Evolutionary conservation across 1,284 basidiomycete species (phyloP).

Genomic region (Tilletia horrida): DNA sequence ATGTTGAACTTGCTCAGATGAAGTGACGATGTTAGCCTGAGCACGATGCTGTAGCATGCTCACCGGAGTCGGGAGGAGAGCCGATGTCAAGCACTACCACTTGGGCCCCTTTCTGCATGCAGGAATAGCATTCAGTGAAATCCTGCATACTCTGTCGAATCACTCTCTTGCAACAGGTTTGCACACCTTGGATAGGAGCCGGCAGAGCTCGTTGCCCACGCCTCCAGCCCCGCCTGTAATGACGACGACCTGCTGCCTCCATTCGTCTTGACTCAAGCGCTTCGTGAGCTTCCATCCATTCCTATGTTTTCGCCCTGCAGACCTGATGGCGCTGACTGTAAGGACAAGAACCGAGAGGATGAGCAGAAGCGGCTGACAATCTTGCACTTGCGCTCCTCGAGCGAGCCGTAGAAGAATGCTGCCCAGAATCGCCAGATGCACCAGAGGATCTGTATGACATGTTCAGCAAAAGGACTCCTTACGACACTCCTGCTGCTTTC

Average conservation of each 20-base stretch:
- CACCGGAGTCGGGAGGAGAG: background rate
- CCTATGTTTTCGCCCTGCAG: background rate
- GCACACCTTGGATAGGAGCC: background rate
- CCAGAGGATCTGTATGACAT: background rate
- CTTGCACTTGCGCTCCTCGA: too few species aligned
- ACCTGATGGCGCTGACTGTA: too few species aligned
- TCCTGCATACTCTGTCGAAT: constrained; percentile 55
- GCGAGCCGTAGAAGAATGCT: too few species aligned
- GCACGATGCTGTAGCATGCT: background rate
- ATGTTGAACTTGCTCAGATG: background rate
- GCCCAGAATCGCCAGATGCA: background rate
- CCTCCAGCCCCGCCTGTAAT: constrained; percentile 16
- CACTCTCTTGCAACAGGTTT: background rate
- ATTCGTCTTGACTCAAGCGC: background rate
- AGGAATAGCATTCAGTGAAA: background rate
- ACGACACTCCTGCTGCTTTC: background rate
- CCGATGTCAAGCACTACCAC: background rate
- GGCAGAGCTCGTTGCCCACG: background rate
- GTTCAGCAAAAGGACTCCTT: background rate
- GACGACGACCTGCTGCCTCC: constrained; percentile 16
- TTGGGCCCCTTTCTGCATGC: background rate
- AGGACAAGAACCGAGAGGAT: background rate
- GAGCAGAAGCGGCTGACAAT: background rate
- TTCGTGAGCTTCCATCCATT: background rate
- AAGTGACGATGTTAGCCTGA: constrained; percentile 60